Percentiles rank a stretch among this genome's conserved stretches.
phyloP scores from a whole-genome alignment of 2,329 filamentous ascomycete genomes.

The Neofusicoccum parvum region DNA sequence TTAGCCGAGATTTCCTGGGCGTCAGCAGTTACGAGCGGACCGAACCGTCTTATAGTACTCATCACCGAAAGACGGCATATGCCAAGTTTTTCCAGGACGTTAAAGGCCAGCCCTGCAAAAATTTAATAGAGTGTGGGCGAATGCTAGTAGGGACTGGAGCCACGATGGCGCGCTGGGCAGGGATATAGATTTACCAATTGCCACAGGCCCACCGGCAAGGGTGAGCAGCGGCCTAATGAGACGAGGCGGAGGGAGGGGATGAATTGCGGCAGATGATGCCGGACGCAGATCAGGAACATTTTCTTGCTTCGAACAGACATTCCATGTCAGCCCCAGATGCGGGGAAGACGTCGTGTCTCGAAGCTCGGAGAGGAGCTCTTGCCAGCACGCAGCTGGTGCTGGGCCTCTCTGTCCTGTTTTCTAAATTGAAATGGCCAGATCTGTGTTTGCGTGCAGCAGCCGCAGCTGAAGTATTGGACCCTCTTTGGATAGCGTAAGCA shows the following conservation, averaged over 20 bases:
- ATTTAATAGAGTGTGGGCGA: background rate
- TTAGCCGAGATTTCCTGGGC: background rate
- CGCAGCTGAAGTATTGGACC: no score
- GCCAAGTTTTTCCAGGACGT: background rate
- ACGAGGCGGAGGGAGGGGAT: background rate
- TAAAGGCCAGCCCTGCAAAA: background rate
- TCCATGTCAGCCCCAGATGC: background rate
- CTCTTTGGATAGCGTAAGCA: no score
- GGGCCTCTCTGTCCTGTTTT: background rate
- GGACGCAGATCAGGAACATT: background rate
- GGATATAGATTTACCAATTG: background rate
- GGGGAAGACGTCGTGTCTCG: background rate
- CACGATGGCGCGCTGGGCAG: background rate
- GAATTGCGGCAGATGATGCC: background rate
- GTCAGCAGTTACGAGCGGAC: no score
- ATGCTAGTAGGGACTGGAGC: constrained; percentile 7
- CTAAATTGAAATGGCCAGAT: no score
- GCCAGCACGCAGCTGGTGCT: no score
- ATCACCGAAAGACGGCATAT: background rate
- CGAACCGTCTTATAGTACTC: no score
- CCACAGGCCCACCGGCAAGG: background rate
- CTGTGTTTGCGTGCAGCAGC: no score
- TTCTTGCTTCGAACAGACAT: background rate
- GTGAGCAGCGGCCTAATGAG: background rate
- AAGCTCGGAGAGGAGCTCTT: background rate